Conservation (phyloP, 768 basidiomycete genomes). For the Pleurotus tuoliensis region DNA sequence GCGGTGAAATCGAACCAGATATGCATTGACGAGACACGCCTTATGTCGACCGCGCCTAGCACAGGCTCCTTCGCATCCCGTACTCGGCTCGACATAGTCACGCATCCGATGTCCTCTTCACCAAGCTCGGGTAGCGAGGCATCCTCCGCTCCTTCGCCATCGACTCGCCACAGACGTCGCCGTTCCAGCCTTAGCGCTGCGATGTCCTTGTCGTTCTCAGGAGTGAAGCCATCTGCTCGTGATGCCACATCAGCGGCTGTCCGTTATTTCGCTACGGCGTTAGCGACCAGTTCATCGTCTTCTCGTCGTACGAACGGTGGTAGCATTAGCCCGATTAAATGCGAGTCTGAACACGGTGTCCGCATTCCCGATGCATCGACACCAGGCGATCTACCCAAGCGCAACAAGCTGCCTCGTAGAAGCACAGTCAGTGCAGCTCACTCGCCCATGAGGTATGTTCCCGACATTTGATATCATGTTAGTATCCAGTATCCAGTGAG, state of each 20-base stretch:
- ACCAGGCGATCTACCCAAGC: not conserved
- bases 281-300: not conserved
- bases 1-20: not conserved
- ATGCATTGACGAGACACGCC: slow-evolving; percentile 3
- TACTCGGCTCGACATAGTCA: not conserved
- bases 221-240: not conserved
- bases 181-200: slow-evolving; percentile 5
- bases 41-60: not conserved
- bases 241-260: slow-evolving; percentile 1
- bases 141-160: not conserved
- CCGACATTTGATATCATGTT: not conserved
- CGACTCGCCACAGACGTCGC: slow-evolving; percentile 5
- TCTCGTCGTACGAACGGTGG: not conserved
- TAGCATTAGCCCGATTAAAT: not conserved
- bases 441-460: slow-evolving; percentile 3
- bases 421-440: slow-evolving; percentile 1
- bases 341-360: not conserved
- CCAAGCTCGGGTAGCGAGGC: not conserved
- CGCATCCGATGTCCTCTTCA: not conserved
- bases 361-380: not conserved
- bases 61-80: not conserved
- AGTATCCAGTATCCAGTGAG: not conserved
- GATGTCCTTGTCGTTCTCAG: not conserved
- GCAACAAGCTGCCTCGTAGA: not conserved
- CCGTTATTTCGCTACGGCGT: not conserved